Evolutionary conservation across 441 rosid genomes (phyloP).

Genomic region (Dalechampia spathulata): DNA sequence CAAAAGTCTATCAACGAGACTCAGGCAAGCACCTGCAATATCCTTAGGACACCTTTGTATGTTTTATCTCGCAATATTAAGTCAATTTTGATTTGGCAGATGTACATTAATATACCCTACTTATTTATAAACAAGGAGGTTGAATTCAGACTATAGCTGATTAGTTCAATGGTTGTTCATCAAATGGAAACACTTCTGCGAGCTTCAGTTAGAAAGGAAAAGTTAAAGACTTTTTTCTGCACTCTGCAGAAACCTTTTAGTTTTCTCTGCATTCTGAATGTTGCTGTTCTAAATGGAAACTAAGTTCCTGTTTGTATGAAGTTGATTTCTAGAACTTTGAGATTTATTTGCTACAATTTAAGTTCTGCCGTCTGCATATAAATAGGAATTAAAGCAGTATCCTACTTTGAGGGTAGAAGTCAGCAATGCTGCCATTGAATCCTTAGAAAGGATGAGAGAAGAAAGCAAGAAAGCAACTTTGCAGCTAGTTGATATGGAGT

Average conservation of each 20-base stretch:
- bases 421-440: conserved; percentile 63
- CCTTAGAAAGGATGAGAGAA: conserved; percentile 79
- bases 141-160: background rate
- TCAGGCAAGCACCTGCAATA: conserved; percentile 32
- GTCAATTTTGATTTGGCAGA: too few species aligned
- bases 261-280: too few species aligned
- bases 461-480: conserved; percentile 80
- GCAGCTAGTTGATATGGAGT: conserved; percentile 87
- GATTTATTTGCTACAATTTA: too few species aligned
- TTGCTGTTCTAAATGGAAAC: too few species aligned
- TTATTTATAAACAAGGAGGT: background rate
- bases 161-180: too few species aligned
- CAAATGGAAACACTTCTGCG: too few species aligned
- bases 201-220: too few species aligned
- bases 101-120: background rate
- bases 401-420: conserved; percentile 81
- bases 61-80: background rate
- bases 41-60: conserved; percentile 2
- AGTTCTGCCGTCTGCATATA: conserved; percentile 9
- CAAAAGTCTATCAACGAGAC: conserved; percentile 65
- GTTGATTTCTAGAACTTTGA: background rate
- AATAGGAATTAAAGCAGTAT: conserved; percentile 80
- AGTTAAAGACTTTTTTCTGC: background rate
- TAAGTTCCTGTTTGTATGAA: background rate
- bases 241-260: too few species aligned